Evolutionary conservation across 441 rosid genomes (phyloP).

Genomic region (Croton laevigatus): DNA sequence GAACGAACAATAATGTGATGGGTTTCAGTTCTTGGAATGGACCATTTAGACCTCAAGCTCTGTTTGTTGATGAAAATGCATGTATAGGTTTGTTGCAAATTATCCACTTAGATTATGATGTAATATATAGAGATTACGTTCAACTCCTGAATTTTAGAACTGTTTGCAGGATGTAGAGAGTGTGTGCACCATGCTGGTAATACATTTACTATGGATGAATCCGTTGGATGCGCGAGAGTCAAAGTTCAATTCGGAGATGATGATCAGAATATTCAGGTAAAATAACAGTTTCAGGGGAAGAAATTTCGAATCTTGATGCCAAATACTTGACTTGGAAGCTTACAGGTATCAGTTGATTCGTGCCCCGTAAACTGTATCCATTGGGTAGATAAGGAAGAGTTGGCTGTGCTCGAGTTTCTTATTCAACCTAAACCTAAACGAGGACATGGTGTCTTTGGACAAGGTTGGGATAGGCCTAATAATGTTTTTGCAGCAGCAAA

Average conservation of each 20-base stretch:
- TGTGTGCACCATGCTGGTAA: slow-evolving; percentile 58
- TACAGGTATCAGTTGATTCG: slow-evolving; percentile 53
- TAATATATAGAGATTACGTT: not conserved
- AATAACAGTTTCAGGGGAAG: no score
- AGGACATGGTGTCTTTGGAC: slow-evolving; percentile 58
- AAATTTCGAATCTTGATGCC: no score
- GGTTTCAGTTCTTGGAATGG: slow-evolving; percentile 61
- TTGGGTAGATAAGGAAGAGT: slow-evolving; percentile 54
- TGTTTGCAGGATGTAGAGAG: slow-evolving; percentile 55
- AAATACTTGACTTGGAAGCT: not conserved
- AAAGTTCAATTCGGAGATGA: slow-evolving; percentile 52
- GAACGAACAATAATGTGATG: slow-evolving; percentile 8
- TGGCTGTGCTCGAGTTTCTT: slow-evolving; percentile 50
- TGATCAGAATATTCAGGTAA: slow-evolving; percentile 45
- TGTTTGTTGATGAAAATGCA: slow-evolving; percentile 57
- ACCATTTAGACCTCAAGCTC: slow-evolving; percentile 49
- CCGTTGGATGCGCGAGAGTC: slow-evolving; percentile 51
- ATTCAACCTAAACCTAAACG: slow-evolving; percentile 43
- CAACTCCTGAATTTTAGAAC: not conserved
- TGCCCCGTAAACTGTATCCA: slow-evolving; percentile 68
- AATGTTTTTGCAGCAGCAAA: slow-evolving; percentile 57
- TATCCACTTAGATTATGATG: not conserved
- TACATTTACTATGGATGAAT: slow-evolving; percentile 52
- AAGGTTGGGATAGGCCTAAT: slow-evolving; percentile 56
- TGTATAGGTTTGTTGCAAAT: slow-evolving; percentile 43